Conservation (phyloP, 371 early-diverging fungal species). For the Mortierella sp. region DNA sequence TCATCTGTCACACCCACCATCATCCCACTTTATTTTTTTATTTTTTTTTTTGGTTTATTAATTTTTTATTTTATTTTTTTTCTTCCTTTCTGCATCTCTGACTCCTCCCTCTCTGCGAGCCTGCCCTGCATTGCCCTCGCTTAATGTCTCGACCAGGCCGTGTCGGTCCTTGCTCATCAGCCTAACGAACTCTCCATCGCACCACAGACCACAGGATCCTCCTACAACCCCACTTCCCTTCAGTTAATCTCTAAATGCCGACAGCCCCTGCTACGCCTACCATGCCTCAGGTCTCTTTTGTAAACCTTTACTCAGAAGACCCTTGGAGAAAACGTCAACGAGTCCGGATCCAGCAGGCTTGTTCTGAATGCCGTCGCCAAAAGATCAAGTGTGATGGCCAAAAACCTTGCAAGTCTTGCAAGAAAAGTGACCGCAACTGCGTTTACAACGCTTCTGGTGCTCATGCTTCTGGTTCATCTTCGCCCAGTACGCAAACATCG, state of each 20-base stretch:
- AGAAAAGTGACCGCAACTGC: constrained; percentile 49
- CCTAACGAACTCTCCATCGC: constrained; percentile 1
- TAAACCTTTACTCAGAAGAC: constrained; percentile 53
- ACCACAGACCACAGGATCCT: background rate
- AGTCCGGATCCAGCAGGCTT: constrained; percentile 51
- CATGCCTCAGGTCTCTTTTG: constrained; percentile 51
- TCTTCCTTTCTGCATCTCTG: background rate
- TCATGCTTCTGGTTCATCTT: constrained; percentile 14
- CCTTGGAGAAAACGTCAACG: constrained; percentile 53
- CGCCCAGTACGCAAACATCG: constrained; percentile 21
- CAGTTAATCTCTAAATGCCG: constrained; percentile 17
- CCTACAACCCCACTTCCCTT: background rate
- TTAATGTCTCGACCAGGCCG: background rate
- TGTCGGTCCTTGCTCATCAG: background rate
- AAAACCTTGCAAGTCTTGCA: constrained; percentile 50
- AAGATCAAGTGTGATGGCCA: constrained; percentile 54
- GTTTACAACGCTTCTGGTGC: constrained; percentile 36
- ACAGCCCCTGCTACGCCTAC: constrained; percentile 43
- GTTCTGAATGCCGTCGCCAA: constrained; percentile 51
- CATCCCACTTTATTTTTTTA: too few relatives aligned
- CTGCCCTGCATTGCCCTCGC: constrained; percentile 1
- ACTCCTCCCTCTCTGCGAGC: background rate
- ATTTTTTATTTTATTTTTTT: too few relatives aligned
- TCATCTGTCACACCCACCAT: too few relatives aligned
- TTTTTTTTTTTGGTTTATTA: too few relatives aligned